Conservation (phyloP, 176 grass and related monocot species). For the Sorghum bicolor region DNA sequence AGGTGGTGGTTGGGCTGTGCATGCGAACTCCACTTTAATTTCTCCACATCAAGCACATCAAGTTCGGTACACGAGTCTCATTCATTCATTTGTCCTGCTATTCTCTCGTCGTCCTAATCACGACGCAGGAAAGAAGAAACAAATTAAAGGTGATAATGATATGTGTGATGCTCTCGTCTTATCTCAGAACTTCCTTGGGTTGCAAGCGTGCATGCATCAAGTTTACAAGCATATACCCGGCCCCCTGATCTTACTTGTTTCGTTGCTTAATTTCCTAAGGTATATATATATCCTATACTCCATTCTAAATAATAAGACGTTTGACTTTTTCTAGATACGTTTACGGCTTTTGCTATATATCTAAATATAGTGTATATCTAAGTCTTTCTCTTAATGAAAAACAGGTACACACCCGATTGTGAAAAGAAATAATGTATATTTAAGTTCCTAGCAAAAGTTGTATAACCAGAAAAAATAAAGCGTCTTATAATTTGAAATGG, state of each 20-base stretch:
- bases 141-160: conserved; percentile 55
- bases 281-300: too few relatives aligned
- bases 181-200: conserved; percentile 32
- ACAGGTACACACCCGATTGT: too few relatives aligned
- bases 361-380: too few relatives aligned
- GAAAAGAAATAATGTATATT: too few relatives aligned
- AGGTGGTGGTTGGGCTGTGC: conserved; percentile 1
- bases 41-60: conserved; percentile 26
- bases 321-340: too few relatives aligned
- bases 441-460: too few relatives aligned
- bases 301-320: too few relatives aligned
- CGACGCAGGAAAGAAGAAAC: neutral
- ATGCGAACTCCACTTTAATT: conserved; percentile 15
- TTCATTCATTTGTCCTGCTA: conserved; percentile 8
- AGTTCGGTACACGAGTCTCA: conserved; percentile 23
- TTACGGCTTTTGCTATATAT: too few relatives aligned
- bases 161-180: conserved; percentile 53
- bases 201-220: neutral
- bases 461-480: too few relatives aligned
- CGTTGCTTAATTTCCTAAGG: neutral
- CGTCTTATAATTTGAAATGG: too few relatives aligned
- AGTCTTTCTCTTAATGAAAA: too few relatives aligned
- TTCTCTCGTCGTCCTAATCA: neutral
- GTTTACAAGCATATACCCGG: neutral
- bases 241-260: neutral